phyloP scores from a whole-genome alignment of 371 early-diverging fungal genomes.

The Blakeslea trispora region DNA sequence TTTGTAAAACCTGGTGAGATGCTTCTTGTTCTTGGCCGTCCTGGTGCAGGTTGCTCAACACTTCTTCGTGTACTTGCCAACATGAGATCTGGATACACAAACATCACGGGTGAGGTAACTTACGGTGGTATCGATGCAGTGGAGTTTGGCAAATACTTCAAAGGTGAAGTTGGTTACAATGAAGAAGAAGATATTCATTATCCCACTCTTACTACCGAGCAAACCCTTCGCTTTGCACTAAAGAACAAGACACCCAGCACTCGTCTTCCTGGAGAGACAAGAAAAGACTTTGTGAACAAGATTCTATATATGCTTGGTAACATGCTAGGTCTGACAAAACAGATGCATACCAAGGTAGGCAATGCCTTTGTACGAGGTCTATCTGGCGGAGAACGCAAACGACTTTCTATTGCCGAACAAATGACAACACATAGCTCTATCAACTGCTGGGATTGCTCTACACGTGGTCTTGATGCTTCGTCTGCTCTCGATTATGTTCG shows the following conservation, averaged over 20 bases:
- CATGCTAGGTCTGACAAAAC: conserved; percentile 74
- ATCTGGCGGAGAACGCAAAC: conserved; percentile 88
- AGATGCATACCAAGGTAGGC: conserved; percentile 81
- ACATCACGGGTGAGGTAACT: conserved; percentile 56
- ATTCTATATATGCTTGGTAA: conserved; percentile 58
- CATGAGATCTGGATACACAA: conserved; percentile 57
- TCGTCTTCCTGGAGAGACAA: conserved; percentile 47
- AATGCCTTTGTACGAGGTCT: conserved; percentile 82
- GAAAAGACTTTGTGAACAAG: conserved; percentile 46
- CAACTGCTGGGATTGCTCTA: conserved; percentile 86
- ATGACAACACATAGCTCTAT: conserved; percentile 74
- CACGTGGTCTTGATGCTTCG: conserved; percentile 89
- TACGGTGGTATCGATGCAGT: conserved; percentile 66
- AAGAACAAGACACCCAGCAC: conserved; percentile 68
- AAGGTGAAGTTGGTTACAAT: conserved; percentile 67
- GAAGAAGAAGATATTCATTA: conserved; percentile 76
- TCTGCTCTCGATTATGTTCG: conserved; percentile 81
- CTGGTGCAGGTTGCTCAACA: conserved; percentile 75
- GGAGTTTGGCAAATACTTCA: conserved; percentile 54
- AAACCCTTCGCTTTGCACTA: conserved; percentile 70
- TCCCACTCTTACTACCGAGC: conserved; percentile 66
- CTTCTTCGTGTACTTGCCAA: conserved; percentile 68
- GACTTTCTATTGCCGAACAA: conserved; percentile 86
- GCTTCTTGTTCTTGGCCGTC: conserved; percentile 73
- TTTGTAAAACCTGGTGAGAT: conserved; percentile 67